phyloP scores from a whole-genome alignment of 352 stramenopile species.

The Phytophthora aleatoria region DNA sequence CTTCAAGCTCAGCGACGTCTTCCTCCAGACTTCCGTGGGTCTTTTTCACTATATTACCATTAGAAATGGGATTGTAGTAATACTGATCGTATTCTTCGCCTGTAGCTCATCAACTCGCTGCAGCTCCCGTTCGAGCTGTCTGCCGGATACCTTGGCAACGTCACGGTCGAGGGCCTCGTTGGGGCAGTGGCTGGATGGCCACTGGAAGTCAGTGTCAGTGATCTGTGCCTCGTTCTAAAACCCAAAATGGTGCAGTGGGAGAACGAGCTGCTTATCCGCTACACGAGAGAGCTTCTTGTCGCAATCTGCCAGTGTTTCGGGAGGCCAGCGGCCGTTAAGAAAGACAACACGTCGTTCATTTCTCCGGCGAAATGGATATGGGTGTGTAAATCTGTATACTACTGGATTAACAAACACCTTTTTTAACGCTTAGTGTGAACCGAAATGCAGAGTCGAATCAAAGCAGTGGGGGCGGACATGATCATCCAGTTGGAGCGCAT shows the following conservation, averaged over 20 bases:
- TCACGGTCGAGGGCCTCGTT: conserved; percentile 66
- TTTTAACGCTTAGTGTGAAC: background rate
- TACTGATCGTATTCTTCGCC: background rate
- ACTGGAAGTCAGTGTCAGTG: conserved; percentile 52
- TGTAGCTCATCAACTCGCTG: conserved; percentile 64
- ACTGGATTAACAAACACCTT: background rate
- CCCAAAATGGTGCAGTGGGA: conserved; percentile 65
- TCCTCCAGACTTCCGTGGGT: conserved; percentile 61
- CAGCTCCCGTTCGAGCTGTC: conserved; percentile 71
- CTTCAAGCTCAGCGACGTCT: conserved; percentile 64
- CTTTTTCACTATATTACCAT: background rate
- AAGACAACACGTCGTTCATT: conserved; percentile 36
- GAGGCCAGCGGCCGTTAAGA: conserved; percentile 34
- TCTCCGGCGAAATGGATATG: conserved; percentile 71
- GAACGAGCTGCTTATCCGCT: conserved; percentile 73
- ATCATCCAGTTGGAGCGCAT: conserved; percentile 67
- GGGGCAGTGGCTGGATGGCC: conserved; percentile 63
- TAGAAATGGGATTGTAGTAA: background rate
- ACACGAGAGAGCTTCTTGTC: conserved; percentile 67
- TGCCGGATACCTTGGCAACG: conserved; percentile 67
- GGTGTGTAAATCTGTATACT: conserved; percentile 25
- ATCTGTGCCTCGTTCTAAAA: conserved; percentile 67
- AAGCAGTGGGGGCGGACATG: conserved; percentile 55
- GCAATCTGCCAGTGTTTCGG: conserved; percentile 60
- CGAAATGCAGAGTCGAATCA: conserved; percentile 46